Conservation (phyloP, 108 stramenopile species). For the Fistulifera pelliculosa region DNA sequence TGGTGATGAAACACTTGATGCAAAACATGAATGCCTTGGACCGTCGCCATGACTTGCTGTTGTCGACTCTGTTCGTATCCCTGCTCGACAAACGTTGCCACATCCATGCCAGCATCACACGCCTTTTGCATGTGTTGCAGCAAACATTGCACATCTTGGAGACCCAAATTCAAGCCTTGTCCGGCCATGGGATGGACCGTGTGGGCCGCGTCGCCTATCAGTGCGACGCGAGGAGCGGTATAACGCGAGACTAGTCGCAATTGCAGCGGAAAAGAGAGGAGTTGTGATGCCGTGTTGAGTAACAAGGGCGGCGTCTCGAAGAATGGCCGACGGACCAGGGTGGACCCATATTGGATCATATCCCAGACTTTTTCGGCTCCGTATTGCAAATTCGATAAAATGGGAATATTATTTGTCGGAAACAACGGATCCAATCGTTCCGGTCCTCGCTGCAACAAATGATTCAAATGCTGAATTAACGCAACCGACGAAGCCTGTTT, state of each 20-base stretch:
- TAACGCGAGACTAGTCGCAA: constrained; percentile 38
- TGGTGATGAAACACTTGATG: constrained; percentile 47
- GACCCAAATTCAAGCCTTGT: constrained; percentile 92
- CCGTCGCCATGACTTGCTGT: constrained; percentile 19
- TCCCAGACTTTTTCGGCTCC: constrained; percentile 37
- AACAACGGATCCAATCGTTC: constrained; percentile 33
- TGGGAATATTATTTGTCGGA: constrained; percentile 1
- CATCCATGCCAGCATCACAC: constrained; percentile 59
- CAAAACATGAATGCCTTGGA: constrained; percentile 67
- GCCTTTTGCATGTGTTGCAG: constrained; percentile 42
- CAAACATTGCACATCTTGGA: constrained; percentile 74
- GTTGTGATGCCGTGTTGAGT: constrained; percentile 18
- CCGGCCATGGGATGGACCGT: constrained; percentile 97
- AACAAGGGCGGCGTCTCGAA: constrained; percentile 29
- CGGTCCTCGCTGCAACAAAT: constrained; percentile 54
- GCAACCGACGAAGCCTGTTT: constrained; percentile 21
- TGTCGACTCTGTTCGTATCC: constrained; percentile 33
- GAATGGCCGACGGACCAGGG: constrained; percentile 20
- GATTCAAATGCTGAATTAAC: constrained; percentile 44
- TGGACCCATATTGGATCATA: constrained; percentile 36
- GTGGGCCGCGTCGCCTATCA: constrained; percentile 95
- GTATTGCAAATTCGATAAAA: constrained; percentile 24
- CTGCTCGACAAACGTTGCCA: constrained; percentile 17
- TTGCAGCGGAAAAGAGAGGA: constrained; percentile 40
- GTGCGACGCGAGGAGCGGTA: constrained; percentile 40